Percentiles rank a stretch among this genome's conserved stretches.
phyloP scores from a whole-genome alignment of 202 grass and related monocot species.

The Bolboschoenoplectus hybrid region DNA sequence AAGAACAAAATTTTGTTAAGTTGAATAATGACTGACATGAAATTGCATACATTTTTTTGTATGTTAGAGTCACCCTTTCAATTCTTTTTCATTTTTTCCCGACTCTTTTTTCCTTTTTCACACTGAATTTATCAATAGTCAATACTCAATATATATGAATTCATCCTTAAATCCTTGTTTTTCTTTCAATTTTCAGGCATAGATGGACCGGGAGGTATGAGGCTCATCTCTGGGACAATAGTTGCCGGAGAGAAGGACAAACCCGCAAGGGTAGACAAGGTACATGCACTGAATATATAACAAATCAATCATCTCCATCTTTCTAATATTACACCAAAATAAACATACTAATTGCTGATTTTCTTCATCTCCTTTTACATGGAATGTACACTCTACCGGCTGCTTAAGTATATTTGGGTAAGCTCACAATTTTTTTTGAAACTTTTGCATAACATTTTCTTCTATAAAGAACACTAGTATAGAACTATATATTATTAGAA shows the following conservation, averaged over 20 bases:
- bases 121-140: neutral
- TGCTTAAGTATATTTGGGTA: constrained; percentile 49
- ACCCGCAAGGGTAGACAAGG: constrained; percentile 54
- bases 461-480: neutral
- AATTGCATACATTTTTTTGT: neutral
- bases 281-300: constrained; percentile 27
- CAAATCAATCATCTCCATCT: neutral
- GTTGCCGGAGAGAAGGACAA: constrained; percentile 47
- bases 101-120: neutral
- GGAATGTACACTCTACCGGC: neutral
- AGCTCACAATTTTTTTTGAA: neutral
- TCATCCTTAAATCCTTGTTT: neutral
- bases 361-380: constrained; percentile 25
- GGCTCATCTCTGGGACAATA: constrained; percentile 53
- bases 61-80: neutral
- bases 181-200: constrained; percentile 35
- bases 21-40: neutral
- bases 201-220: constrained; percentile 52
- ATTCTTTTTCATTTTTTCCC: neutral
- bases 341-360: constrained; percentile 21
- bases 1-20: neutral
- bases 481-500: neutral
- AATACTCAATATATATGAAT: neutral
- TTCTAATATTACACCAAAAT: neutral
- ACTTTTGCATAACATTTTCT: constrained; percentile 16